Base-by-base conservation (phyloP, 257 asterid species). In the Mitragyna speciosa region DNA sequence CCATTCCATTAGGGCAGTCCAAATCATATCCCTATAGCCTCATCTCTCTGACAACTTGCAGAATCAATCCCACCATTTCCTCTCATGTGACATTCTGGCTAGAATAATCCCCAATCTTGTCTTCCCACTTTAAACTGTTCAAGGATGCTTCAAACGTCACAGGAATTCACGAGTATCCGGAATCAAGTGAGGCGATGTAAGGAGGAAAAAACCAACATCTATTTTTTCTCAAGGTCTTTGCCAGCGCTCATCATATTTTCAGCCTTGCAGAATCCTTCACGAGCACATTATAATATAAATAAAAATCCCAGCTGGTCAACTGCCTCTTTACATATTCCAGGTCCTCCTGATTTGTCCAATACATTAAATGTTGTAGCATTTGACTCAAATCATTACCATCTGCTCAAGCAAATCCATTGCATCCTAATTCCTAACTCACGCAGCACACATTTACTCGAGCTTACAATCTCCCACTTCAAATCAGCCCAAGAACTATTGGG, bases 181-280 rank as follows among this genome's bases (percentile, higher is more conserved):
- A 54, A 36, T 4, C 41, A 54, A 16, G 61, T 7, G 7, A 2
- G 24, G 12, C 16, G n/a, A 19, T 20, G 54, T 7, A 68, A 1
- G 48, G 8, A 5, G 51, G 74, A 54, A 70, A 12, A 70, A 20
- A 22, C 33, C 56, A 41, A n/a, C 49, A 70, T 10, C 5, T 22
- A 70, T 70, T 16, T n/a, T 4, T 2, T 63, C 68, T 24, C 26
- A 4, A 12, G 17, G 33, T n/a, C 41, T 26, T n/a, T n/a, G 68
- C 15, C 26, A 11, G 33, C 87, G 1, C n/a, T 54, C 20, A 4
- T 5, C 10, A 88, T 31, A 73, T 93, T 92, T 85, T 93, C 90
- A 3, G 92, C 92, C 85, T 89, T 91, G 90, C 97, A 93, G 81
- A 82, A 87, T 4, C 91, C 71, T 87, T 88, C 78, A 91, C 89